Evolutionary conservation across 2,329 filamentous ascomycete genomes (phyloP).

Genomic region (Colletotrichum liaoningense): DNA sequence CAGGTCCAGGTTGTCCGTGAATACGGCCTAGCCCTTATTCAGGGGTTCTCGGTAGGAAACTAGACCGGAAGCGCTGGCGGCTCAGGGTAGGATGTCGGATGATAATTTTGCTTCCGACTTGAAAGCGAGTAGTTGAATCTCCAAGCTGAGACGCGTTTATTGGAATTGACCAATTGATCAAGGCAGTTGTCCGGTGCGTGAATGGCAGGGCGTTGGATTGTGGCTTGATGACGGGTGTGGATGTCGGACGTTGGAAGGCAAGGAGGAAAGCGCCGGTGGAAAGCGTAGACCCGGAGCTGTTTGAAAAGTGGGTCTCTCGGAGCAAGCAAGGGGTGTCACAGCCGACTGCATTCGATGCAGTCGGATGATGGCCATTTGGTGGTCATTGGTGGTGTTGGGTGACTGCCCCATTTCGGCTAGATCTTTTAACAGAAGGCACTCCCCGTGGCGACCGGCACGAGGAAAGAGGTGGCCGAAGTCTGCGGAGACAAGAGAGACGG

Average conservation of each 20-base stretch:
- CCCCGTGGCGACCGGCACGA: not conserved
- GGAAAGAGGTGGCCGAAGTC: not conserved
- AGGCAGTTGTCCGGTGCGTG: not conserved
- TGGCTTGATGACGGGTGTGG: not conserved
- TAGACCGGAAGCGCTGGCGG: not conserved
- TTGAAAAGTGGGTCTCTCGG: conserved; percentile 6
- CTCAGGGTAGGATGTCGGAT: not conserved
- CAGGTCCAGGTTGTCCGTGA: not conserved
- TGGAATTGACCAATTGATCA: too few relatives aligned
- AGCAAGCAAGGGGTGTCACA: not conserved
- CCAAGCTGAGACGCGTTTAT: not conserved
- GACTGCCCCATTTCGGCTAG: not conserved
- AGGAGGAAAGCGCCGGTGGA: not conserved
- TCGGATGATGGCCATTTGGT: not conserved
- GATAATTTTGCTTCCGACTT: not conserved
- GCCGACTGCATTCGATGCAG: not conserved
- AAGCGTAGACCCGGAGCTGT: not conserved
- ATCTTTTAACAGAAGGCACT: not conserved
- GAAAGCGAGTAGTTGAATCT: too few relatives aligned
- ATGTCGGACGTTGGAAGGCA: not conserved
- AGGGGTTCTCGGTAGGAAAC: not conserved
- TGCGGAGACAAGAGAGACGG: not conserved
- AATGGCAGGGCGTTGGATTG: not conserved
- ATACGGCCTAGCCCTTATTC: not conserved
- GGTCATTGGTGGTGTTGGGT: not conserved